Percentiles rank a stretch among this genome's conserved stretches.
phyloP scores from a whole-genome alignment of 139 green algal genomes.

The Tetraselmis chui region DNA sequence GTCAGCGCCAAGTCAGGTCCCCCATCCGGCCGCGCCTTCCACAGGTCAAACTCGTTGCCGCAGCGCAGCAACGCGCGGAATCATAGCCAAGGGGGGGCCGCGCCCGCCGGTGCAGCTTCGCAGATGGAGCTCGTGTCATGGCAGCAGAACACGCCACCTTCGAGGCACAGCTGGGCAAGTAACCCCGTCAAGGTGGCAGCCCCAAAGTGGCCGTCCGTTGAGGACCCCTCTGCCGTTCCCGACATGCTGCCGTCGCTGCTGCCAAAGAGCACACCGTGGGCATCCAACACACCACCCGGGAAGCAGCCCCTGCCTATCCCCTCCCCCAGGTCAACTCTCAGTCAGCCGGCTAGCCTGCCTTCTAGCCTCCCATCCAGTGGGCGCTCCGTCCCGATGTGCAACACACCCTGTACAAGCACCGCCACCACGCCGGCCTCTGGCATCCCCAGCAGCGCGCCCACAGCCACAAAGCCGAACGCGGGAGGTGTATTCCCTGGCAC shows the following conservation, averaged over 20 bases:
- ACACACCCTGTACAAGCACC: no score
- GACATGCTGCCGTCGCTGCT: neutral
- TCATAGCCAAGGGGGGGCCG: no score
- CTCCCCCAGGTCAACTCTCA: neutral
- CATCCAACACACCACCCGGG: neutral
- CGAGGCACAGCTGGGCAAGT: neutral
- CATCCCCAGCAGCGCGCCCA: neutral
- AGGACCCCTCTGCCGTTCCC: neutral
- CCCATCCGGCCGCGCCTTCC: neutral
- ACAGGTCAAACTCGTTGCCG: neutral
- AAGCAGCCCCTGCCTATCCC: neutral
- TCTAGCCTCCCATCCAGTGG: neutral
- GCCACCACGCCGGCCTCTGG: no score
- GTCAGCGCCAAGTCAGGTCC: no score
- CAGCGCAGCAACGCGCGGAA: no score
- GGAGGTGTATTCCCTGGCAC: neutral
- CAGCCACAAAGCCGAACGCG: neutral
- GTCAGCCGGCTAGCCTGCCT: neutral
- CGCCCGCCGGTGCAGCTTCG: neutral
- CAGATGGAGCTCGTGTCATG: neutral
- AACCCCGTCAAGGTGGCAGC: neutral
- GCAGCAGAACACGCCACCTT: neutral
- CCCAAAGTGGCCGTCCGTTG: neutral
- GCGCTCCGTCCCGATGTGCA: no score
- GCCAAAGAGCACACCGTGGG: neutral